Conservation (phyloP, 2,329 filamentous ascomycete genomes). For the Diaporthe sp. region DNA sequence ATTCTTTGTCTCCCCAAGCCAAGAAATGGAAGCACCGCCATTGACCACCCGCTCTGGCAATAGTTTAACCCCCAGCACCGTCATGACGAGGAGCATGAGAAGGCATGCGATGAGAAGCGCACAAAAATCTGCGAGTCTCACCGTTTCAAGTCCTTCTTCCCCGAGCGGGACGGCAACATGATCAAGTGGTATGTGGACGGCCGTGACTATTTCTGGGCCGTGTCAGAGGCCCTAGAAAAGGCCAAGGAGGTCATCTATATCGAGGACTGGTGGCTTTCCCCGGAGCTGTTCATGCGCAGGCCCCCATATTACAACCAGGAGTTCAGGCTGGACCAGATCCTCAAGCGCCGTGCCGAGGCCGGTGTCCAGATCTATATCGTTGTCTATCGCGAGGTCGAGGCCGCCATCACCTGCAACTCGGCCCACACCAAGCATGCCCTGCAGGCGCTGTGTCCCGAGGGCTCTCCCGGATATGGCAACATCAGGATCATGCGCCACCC, state of each 20-base stretch:
- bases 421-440: slow-evolving; percentile 92
- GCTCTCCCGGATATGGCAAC: slow-evolving; percentile 86
- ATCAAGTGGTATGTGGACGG: slow-evolving; percentile 99
- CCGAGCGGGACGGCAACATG: slow-evolving; percentile 85
- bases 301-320: slow-evolving; percentile 87
- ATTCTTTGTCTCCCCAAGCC: background rate
- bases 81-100: slow-evolving; percentile 93
- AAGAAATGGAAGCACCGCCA: background rate
- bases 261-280: slow-evolving; percentile 96
- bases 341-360: slow-evolving; percentile 90
- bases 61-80: slow-evolving; percentile 89
- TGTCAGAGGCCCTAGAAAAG: slow-evolving; percentile 89
- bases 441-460: slow-evolving; percentile 83
- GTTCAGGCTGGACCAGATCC: slow-evolving; percentile 86
- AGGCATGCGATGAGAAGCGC: slow-evolving; percentile 85
- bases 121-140: slow-evolving; percentile 78
- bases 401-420: slow-evolving; percentile 91
- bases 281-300: slow-evolving; percentile 86
- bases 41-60: slow-evolving; percentile 12
- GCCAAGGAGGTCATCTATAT: slow-evolving; percentile 97
- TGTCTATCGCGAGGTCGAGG: slow-evolving; percentile 90
- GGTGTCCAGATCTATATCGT: slow-evolving; percentile 96
- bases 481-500: slow-evolving; percentile 92
- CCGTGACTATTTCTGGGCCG: slow-evolving; percentile 94
- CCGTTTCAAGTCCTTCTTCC: slow-evolving; percentile 92